Base-by-base conservation (phyloP, 2,329 filamentous ascomycete species). In the Xylaria hypoxylon region DNA sequence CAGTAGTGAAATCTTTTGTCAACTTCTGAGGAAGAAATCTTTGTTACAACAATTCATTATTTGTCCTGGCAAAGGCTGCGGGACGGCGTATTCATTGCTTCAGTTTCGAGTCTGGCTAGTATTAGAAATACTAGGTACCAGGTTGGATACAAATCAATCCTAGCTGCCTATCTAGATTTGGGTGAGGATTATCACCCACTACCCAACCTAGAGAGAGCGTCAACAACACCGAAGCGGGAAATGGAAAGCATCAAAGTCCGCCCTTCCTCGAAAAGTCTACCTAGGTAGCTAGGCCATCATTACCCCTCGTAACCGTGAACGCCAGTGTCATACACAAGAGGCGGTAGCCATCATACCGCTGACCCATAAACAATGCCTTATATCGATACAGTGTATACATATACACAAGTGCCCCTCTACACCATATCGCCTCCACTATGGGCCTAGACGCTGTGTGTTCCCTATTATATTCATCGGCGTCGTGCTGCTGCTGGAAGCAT, bases 371-470 rank as follows among this genome's bases (percentile, higher is more conserved):
- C 26, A 57, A 57, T 28, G 26, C 51, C 35, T 50, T 58, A 65
- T 68, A 68, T 65, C 62, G 42, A 61, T 68, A 70, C 56, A 64
- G 48, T 56, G 47, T 59, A 63, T 59, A 62, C 47, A 64, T 64
- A 48, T 26, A 24, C 50, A 51, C 52, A 55, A 47, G 19, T 22
- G 50, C 17, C 35, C 15, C 45, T 62, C 38, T 44, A 55, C 59
- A 50, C 44, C n/a, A 51, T 38, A 5, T 52, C 24, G 5, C 45
- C 52, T 22, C n/a, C 31, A n/a, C 65, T 73, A 94, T 57, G 91
- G 86, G 1, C 92, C 91, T 48, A 94, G 80, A 69, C 92, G 85
- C 77, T 93, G 91, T 26, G 85, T 86, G 56, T 83, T 85, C 19
- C 86, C 88, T 50, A 92, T 82, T 65, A 92, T 86, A 61, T 88